Conservation (phyloP, 1,139 yeast genomes). For the Pichia inconspicua region DNA sequence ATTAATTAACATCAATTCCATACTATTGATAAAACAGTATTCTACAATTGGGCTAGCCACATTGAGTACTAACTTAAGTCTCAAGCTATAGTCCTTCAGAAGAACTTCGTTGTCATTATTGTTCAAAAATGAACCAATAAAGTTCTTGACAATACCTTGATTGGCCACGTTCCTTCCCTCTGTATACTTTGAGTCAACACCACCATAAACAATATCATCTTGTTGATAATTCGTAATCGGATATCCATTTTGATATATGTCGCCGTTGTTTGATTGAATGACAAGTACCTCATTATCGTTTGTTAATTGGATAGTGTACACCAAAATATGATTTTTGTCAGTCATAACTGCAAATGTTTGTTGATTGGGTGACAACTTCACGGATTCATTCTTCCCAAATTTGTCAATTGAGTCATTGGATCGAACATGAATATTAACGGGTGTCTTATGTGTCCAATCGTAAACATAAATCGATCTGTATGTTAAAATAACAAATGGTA, state of each 20-base stretch:
- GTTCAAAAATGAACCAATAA: slow-evolving; percentile 23
- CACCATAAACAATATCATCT: slow-evolving; percentile 20
- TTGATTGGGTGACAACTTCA: slow-evolving; percentile 25
- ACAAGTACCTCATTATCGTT: slow-evolving; percentile 32
- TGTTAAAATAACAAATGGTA: slow-evolving; percentile 29
- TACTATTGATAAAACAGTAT: slow-evolving; percentile 26
- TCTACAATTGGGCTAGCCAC: slow-evolving; percentile 36
- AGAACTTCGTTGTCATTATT: slow-evolving; percentile 21
- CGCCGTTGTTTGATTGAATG: slow-evolving; percentile 33
- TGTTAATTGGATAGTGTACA: slow-evolving; percentile 26
- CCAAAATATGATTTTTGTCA: slow-evolving; percentile 27
- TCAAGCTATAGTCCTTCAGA: slow-evolving; percentile 28
- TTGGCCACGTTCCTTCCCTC: slow-evolving; percentile 14
- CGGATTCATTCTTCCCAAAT: slow-evolving; percentile 31
- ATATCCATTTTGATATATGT: slow-evolving; percentile 40
- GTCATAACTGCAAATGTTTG: slow-evolving; percentile 29
- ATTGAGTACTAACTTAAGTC: slow-evolving; percentile 38
- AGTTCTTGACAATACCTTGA: slow-evolving; percentile 24
- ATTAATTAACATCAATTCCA: slow-evolving; percentile 31
- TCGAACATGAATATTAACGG: slow-evolving; percentile 35
- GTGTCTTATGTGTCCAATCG: slow-evolving; percentile 32
- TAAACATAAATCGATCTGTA: slow-evolving; percentile 27
- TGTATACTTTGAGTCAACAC: slow-evolving; percentile 8
- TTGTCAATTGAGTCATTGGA: slow-evolving; percentile 31
- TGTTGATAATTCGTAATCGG: slow-evolving; percentile 24